Conservation (phyloP, 352 stramenopile species). For the Thalassiosira livingstoniorum region DNA sequence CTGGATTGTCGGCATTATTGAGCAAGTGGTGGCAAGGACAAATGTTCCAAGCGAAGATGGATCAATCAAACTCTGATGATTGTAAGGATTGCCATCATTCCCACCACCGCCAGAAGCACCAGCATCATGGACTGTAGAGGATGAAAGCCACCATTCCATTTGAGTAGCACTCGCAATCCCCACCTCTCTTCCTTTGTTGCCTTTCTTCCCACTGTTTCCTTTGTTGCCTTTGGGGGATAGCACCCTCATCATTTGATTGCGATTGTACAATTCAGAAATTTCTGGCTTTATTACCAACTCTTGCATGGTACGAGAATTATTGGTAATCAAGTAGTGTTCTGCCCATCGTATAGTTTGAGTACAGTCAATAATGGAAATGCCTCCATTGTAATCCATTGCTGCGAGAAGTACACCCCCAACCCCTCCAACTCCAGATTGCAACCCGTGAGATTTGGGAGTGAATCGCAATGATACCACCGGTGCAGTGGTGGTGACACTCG, state of each 20-base stretch:
- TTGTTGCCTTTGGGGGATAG: conserved; percentile 5
- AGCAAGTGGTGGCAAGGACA: conserved; percentile 35
- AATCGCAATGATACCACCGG: conserved; percentile 73
- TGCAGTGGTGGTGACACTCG: conserved; percentile 27
- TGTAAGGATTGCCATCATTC: too few species aligned
- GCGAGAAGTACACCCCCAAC: conserved; percentile 46
- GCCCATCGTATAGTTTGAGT: conserved; percentile 46
- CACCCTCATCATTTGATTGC: conserved; percentile 26
- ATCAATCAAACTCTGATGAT: conserved; percentile 15
- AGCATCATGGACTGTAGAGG: background rate
- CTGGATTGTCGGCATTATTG: too few species aligned
- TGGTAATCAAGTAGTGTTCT: conserved; percentile 27
- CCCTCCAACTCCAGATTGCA: background rate
- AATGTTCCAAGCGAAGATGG: conserved; percentile 23
- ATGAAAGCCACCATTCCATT: conserved; percentile 56
- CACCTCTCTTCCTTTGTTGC: too few species aligned
- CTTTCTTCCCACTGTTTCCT: too few species aligned
- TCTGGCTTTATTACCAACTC: background rate
- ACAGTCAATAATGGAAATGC: conserved; percentile 73
- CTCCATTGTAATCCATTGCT: conserved; percentile 78
- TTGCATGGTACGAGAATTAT: background rate
- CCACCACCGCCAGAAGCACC: background rate
- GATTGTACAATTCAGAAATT: conserved; percentile 15
- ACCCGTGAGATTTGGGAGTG: conserved; percentile 14
- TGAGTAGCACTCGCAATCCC: conserved; percentile 31